Conservation (phyloP, 805 yeast genomes). For the Zygosaccharomyces bisporus region DNA sequence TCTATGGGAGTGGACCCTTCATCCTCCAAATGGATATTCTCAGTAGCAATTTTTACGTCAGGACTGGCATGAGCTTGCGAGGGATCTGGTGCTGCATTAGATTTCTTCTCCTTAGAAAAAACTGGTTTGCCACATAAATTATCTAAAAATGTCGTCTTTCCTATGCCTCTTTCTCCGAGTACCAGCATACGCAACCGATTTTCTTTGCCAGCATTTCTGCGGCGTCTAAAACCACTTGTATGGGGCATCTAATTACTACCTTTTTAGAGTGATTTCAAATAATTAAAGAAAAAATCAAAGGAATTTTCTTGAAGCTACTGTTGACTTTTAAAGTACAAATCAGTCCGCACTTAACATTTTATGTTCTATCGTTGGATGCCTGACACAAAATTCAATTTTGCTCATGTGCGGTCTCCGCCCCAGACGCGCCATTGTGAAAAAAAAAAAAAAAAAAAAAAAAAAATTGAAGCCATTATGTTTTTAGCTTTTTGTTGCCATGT, state of each 20-base stretch:
- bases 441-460: background rate
- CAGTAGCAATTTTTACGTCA: constrained; percentile 44
- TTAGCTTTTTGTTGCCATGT: constrained; percentile 18
- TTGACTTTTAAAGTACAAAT: background rate
- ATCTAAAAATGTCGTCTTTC: constrained; percentile 70
- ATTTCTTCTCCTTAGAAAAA: constrained; percentile 24
- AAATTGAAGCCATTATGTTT: constrained; percentile 11
- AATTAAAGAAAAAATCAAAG: background rate
- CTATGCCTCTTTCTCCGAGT: constrained; percentile 70
- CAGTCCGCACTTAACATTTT: background rate
- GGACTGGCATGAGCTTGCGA: constrained; percentile 37
- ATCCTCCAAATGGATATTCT: constrained; percentile 54
- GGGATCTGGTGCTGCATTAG: constrained; percentile 26
- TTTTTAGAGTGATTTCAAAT: background rate
- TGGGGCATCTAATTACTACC: constrained; percentile 6
- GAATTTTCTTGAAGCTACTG: background rate
- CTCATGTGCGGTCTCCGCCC: background rate
- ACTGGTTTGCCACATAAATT: constrained; percentile 56
- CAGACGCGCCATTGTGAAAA: background rate
- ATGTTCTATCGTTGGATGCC: background rate
- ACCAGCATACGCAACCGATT: constrained; percentile 64
- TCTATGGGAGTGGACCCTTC: constrained; percentile 52
- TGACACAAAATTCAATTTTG: constrained; percentile 2
- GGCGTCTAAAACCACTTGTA: constrained; percentile 46
- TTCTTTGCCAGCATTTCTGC: constrained; percentile 60